Evolutionary conservation across 768 basidiomycete species (phyloP), one percentile per base, ranked within the genome.

Genomic region (Dioszegia hungarica): DNA sequence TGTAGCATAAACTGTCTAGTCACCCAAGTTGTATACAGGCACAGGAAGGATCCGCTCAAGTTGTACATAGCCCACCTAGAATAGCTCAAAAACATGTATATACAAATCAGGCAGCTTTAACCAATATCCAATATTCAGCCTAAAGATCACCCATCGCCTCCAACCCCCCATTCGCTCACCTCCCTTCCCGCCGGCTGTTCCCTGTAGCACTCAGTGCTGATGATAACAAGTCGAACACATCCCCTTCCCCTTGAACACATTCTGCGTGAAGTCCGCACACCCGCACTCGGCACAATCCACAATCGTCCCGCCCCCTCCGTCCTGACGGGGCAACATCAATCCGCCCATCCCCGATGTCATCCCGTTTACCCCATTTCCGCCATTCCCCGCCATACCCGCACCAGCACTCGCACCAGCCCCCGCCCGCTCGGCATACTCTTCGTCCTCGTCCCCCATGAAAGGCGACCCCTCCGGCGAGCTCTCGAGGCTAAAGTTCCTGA

Each of bases 161-260:
- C n/a, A n/a, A n/a, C n/a, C n/a, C n/a, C n/a, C 31, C 31, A 6
- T 6, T 6, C 31, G 31, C 31, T 6, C 31, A 14, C 31, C 31
- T 33, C 6, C 31, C 14, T 33, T 14, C 14, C 31, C 8, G 31
- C 31, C 31, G 6, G 31, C 6, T 28, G 20, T 28, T 15, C 8
- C 36, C 28, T 17, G 54, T 17, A 45, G 12, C 17, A 15, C 46
- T 45, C 43, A 66, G 61, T 75, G 74, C 20, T 59, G 55, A 74
- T 83, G 80, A 64, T 83, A 82, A 72, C 86, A 88, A 61, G 83
- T 84, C 60, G 79, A 83, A 74, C 86, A 86, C 77, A 83, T 79
- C 6, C 85, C 85, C 67, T 80, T 80, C 43, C 80, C 78, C 75
- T 86, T 84, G 77, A 84, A 84, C 39, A 83, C 83, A 68, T 84